A percentile compares a stretch with the other conserved stretches of the same genome.
phyloP scores from a whole-genome alignment of 1,139 yeast species.

The Candida tetrigidarum region DNA sequence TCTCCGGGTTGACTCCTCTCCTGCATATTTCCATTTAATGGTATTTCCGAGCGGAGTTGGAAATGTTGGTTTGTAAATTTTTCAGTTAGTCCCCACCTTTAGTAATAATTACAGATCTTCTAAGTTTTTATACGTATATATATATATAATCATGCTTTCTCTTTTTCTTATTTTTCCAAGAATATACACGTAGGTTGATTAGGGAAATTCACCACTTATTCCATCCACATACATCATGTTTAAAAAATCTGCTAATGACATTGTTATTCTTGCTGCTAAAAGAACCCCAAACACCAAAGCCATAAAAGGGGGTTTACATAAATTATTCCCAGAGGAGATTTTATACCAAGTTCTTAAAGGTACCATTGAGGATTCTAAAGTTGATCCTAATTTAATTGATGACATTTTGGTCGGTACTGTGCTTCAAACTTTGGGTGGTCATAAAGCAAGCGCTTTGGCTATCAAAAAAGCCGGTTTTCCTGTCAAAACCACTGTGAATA shows the following conservation, averaged over 20 bases:
- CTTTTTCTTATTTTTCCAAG: too few relatives aligned
- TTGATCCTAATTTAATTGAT: slow-evolving; percentile 51
- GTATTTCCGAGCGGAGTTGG: slow-evolving; percentile 6
- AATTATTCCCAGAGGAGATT: slow-evolving; percentile 39
- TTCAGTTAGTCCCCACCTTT: slow-evolving; percentile 1
- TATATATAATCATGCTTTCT: too few relatives aligned
- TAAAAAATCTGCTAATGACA: slow-evolving; percentile 33
- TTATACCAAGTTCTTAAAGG: slow-evolving; percentile 33
- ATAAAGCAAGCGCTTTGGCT: slow-evolving; percentile 82
- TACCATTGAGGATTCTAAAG: slow-evolving; percentile 27
- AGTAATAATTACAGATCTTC: slow-evolving; percentile 1
- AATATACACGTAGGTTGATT: too few relatives aligned
- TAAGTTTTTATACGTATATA: too few relatives aligned
- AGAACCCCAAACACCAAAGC: slow-evolving; percentile 42
- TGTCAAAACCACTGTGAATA: slow-evolving; percentile 37
- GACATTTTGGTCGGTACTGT: slow-evolving; percentile 85
- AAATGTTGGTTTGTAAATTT: neutral
- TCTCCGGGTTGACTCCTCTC: neutral
- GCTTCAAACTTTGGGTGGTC: slow-evolving; percentile 83
- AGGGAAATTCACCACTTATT: too few relatives aligned
- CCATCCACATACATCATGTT: slow-evolving; percentile 13
- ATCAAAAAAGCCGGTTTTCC: slow-evolving; percentile 41
- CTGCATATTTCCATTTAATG: slow-evolving; percentile 8
- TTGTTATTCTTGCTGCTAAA: slow-evolving; percentile 39
- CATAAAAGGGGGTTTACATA: slow-evolving; percentile 40